Percentiles rank a stretch among this genome's conserved stretches.
Conservation (phyloP, 768 basidiomycete species). For the Naganishia vishniacii region DNA sequence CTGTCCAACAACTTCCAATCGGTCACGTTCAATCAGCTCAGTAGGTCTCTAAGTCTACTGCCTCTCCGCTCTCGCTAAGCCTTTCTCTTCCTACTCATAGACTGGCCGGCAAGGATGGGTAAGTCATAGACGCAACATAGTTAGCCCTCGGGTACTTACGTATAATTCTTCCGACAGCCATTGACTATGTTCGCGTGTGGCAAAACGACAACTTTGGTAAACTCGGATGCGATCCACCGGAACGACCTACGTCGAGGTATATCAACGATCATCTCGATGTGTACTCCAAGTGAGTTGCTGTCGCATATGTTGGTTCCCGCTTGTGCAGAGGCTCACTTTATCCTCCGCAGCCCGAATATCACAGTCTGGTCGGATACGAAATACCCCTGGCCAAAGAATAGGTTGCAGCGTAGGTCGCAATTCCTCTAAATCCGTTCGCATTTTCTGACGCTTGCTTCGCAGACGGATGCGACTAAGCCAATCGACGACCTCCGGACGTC, state of each 20-base stretch:
- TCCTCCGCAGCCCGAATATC: constrained; percentile 18
- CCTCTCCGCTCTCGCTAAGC: too few relatives aligned
- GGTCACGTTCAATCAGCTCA: constrained; percentile 39
- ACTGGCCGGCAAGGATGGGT: constrained; percentile 18
- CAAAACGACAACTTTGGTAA: constrained; percentile 65
- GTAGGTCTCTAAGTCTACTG: constrained; percentile 8
- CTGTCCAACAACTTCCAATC: constrained; percentile 33
- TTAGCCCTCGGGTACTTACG: constrained; percentile 50
- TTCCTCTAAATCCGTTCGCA: neutral
- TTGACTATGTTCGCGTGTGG: constrained; percentile 72
- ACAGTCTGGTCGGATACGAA: constrained; percentile 55
- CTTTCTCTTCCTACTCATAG: too few relatives aligned
- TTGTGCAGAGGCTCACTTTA: neutral
- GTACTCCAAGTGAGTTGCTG: constrained; percentile 56
- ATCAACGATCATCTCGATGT: constrained; percentile 56
- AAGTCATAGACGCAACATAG: neutral
- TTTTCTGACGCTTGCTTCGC: constrained; percentile 2
- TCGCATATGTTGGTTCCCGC: neutral
- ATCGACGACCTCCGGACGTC: neutral
- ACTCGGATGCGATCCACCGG: constrained; percentile 72
- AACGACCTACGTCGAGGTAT: constrained; percentile 72
- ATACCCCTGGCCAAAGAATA: constrained; percentile 59
- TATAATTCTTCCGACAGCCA: constrained; percentile 68
- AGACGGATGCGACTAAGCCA: constrained; percentile 24
- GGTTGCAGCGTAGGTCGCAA: constrained; percentile 9